Conservation (phyloP, 768 basidiomycete species). For the Suillus americanus region DNA sequence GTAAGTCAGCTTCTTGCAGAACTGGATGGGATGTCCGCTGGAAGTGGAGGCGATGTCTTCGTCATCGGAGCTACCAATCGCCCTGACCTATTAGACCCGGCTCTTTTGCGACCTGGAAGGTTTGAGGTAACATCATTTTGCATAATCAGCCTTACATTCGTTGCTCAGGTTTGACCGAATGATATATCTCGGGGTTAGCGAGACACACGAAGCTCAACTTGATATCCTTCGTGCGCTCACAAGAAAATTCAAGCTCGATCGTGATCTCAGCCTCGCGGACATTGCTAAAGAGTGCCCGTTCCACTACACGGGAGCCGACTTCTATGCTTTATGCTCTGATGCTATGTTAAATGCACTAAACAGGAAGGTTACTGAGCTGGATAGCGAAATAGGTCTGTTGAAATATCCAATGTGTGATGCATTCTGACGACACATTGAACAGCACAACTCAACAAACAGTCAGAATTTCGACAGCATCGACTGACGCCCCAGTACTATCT, state of each 20-base stretch:
- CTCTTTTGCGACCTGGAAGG: conserved; percentile 87
- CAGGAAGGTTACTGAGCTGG: conserved; percentile 77
- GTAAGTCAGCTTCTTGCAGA: conserved; percentile 94
- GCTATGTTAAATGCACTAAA: conserved; percentile 96
- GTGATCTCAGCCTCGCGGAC: conserved; percentile 55
- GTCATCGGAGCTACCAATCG: conserved; percentile 96
- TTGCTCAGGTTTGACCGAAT: conserved; percentile 87
- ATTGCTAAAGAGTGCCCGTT: conserved; percentile 81
- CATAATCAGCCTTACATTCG: background rate
- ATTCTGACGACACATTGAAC: conserved; percentile 10
- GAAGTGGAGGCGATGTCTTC: conserved; percentile 73
- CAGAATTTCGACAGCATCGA: conserved; percentile 48
- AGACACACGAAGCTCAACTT: conserved; percentile 80
- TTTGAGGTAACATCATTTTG: conserved; percentile 28
- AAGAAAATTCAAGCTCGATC: conserved; percentile 83
- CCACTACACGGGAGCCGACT: conserved; percentile 96
- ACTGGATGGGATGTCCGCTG: conserved; percentile 83
- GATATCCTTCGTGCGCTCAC: conserved; percentile 90
- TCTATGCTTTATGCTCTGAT: conserved; percentile 96
- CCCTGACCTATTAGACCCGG: conserved; percentile 89
- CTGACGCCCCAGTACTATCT: conserved; percentile 91
- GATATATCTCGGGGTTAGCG: conserved; percentile 93
- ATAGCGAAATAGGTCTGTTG: conserved; percentile 65
- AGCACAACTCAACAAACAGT: conserved; percentile 49
- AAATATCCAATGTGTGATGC: background rate